A percentile compares a stretch with the other conserved stretches of the same genome.
Evolutionary conservation across 2,329 filamentous ascomycete species (phyloP).

Genomic region (Pseudocercospora fuligena): DNA sequence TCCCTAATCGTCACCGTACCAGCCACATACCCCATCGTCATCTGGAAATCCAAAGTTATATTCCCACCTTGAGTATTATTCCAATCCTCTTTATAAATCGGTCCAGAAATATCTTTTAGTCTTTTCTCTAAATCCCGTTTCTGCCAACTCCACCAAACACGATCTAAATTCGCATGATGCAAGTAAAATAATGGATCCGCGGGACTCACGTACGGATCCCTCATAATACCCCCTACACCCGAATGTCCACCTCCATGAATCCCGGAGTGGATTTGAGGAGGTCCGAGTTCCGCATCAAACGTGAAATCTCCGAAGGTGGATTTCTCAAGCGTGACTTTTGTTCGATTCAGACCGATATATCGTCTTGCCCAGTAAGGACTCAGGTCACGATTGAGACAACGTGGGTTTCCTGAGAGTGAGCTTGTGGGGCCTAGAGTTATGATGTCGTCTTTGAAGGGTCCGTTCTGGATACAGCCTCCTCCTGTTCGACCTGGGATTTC

Average conservation of each 20-base stretch:
- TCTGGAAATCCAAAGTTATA: neutral
- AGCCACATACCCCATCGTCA: neutral
- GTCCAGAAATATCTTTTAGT: neutral
- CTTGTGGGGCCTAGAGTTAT: neutral
- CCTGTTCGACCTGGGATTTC: neutral
- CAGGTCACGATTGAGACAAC: neutral
- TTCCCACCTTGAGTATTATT: neutral
- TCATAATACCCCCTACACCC: neutral
- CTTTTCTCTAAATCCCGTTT: neutral
- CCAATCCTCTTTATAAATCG: neutral
- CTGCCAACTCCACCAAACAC: constrained; percentile 25
- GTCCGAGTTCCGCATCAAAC: neutral
- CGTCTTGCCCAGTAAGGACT: neutral
- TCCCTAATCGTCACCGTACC: neutral
- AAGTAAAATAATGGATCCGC: constrained; percentile 23
- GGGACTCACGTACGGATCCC: constrained; percentile 5
- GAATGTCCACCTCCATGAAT: neutral
- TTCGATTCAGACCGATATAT: neutral
- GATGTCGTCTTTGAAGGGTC: constrained; percentile 9
- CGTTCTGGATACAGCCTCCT: constrained; percentile 10
- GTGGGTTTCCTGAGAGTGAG: neutral
- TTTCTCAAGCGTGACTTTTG: neutral
- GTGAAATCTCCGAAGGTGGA: neutral
- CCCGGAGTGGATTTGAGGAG: neutral
- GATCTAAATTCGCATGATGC: constrained; percentile 22